Evolutionary conservation across 2,329 filamentous ascomycete genomes (phyloP), one percentile per base, ranked within the genome.

Genomic region (Hymenoscyphus occultus): DNA sequence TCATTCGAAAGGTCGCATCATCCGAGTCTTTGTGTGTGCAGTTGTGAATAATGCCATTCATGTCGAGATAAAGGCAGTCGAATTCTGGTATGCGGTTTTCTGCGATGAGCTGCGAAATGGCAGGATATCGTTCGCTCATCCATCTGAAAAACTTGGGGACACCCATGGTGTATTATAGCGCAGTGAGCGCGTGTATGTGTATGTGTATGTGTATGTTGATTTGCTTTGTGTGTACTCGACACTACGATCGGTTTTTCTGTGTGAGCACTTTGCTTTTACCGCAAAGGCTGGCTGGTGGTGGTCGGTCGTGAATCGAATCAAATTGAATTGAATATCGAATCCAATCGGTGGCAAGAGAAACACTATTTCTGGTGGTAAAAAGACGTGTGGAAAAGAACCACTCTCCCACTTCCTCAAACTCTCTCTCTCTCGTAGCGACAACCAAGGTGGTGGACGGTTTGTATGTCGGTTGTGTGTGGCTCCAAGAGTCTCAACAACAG

Each of bases 21-120:
- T 96, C 93, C 31, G 92, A 90, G 79, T 99, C 94, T 75, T 95
- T 97, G 80, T 99, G 95, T 64, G 95, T 99, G 78, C 95, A 99
- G 78, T 99, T 99, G 80, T 99, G 94, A 74, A 99, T 99, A 77
- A 99, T 99, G 71, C 95, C 95, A 79, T 99, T 99, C 95, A 99
- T 99, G 75, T 96, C 92, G 72, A 96, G 83, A 80, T 99, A 99
- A 68, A 99, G 87, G 79, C 92, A 95, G 79, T 99, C 95, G 80
- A 99, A 99, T 79, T 99, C 96, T 70, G 95, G 95, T 78, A 99
- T 99, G 74, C 95, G 90, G 79, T 97, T 99, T 82, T 99, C 95
- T 63, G 94, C 93, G 76, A 99, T 99, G 74, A 99, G 84, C 83
- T 98, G 94, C 61, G 95, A 99, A 78, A 99, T 99, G 68, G 95